Base-by-base conservation (phyloP, 2,329 filamentous ascomycete species). In the Hypoxylon sp. region DNA sequence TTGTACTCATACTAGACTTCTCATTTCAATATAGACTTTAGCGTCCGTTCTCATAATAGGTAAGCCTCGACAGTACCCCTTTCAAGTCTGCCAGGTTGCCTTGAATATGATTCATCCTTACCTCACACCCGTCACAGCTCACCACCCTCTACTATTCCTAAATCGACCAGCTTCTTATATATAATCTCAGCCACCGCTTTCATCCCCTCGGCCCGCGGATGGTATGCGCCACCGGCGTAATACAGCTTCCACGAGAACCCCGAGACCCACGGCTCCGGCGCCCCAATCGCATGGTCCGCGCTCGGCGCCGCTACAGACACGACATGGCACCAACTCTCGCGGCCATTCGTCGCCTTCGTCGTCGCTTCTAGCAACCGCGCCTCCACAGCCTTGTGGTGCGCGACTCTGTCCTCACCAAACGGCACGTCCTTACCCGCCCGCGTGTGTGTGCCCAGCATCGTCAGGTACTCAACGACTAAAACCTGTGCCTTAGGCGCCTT, bases 401-500 rank as follows among this genome's bases (percentile, higher is more conserved):
- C 73, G 1, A 75, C 63, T 37, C 72, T 69, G 12, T 73, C 73
- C 39, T 62, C 59, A 55, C 63, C 68, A 32, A 78, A 76, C 41
- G 71, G 67, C 45, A 75, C 74, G 61, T 76, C 69, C 27, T 60
- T 48, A 2, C 68, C 66, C 3, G 75, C 64, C 43, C 60, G 65
- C 30, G 70, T 69, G 54, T 76, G 67, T 11, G 66, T 52, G 9
- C 75, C 77, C 14, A 77, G 74, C 34, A 81, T 75, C 23, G 74
- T 74, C 64, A 77, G 71, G 52, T 78, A 76, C 64, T 80, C 78
- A 43, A 81, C 72, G 76, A 84, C 70, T 73, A 85, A 66, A 77
- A 83, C 68, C 73, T 77, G 25, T 74, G 83, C 63, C 65, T 74
- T 3, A 7, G 83, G 82, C 9, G 82, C 82, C 34, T 81, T 77